phyloP scores from a whole-genome alignment of 2,329 filamentous ascomycete species.

The Arthrobotrys musiformis region DNA sequence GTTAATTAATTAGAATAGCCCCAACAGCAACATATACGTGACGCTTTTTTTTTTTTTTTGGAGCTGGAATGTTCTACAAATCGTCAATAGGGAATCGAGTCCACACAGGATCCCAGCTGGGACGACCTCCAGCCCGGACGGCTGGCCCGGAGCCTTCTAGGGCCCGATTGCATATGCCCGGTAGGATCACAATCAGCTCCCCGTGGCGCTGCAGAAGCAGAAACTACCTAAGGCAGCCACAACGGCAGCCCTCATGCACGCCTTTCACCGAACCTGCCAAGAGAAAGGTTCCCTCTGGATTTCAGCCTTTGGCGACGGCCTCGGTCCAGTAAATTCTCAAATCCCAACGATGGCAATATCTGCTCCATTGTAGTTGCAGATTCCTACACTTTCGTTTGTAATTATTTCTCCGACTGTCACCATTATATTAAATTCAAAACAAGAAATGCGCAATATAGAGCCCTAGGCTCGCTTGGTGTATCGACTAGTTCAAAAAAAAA shows the following conservation, averaged over 20 bases:
- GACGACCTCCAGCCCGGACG: neutral
- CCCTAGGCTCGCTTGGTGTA: slow-evolving; percentile 4
- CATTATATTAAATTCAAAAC: slow-evolving; percentile 4
- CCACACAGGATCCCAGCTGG: too few species aligned
- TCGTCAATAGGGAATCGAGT: neutral
- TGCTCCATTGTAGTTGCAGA: slow-evolving; percentile 20
- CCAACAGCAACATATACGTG: slow-evolving; percentile 23
- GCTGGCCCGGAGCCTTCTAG: neutral
- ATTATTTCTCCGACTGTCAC: slow-evolving; percentile 22
- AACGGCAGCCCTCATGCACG: slow-evolving; percentile 14
- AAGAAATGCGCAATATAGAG: slow-evolving; percentile 26
- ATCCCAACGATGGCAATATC: slow-evolving; percentile 21
- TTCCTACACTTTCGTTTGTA: slow-evolving; percentile 20
- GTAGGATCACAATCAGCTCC: neutral
- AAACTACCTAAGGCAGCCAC: slow-evolving; percentile 18
- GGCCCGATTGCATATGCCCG: neutral
- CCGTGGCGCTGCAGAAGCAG: slow-evolving; percentile 12
- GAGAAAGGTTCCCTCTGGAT: slow-evolving; percentile 13
- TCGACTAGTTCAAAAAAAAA: too few species aligned
- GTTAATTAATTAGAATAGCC: slow-evolving; percentile 9
- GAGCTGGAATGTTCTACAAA: slow-evolving; percentile 34
- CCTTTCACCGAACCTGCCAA: slow-evolving; percentile 15
- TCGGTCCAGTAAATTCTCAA: slow-evolving; percentile 12
- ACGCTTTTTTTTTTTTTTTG: neutral
- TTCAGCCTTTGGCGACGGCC: slow-evolving; percentile 11